Base-by-base conservation (phyloP, 805 yeast species). In the Myxozyma lipomycoides region DNA sequence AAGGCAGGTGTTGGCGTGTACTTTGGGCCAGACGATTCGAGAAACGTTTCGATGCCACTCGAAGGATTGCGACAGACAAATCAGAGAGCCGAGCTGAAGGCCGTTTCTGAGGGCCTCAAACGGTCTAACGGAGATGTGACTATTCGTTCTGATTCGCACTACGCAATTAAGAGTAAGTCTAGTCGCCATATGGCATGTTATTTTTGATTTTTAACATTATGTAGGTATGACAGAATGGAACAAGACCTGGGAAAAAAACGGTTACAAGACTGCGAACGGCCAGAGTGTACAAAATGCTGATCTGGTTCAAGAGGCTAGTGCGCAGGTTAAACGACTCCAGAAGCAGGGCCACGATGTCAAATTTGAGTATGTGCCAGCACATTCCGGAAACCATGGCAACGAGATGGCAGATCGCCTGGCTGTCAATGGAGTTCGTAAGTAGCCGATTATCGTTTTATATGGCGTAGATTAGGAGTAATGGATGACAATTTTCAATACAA, bases 351-450 rank as follows among this genome's bases (percentile, higher is more conserved):
- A 49, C 1, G 48, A 65, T 0, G 69, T 86, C 23, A 63, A 67
- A 3, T 63, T 88, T 24, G 65, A 63, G 3, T 81, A 91, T 71
- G 91, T 87, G 3, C 72, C 69, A 50, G 96, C 91, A 0, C 96
- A 90, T 65, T 66, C 73, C 17, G 90, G 86, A 0, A 67, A 70
- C 34, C 65, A 61, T 10, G 96, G 96, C 0, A 90, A 89, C 62
- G 88, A 81, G 53, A 71, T 64, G 62, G 96, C 96, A 0, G 96
- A 89, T 63, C 62, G 62, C 43, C 69, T 89, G 43, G 96, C 96
- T 2, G 82, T 76, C 49, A 46, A 58, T n/a, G 93, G 86, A 6
- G 66, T 68, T 3, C 32, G 7, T 12, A 28, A 28, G 32, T n/a
- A n/a, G n/a, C n/a, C n/a, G n/a, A n/a, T n/a, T n/a, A n/a, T n/a